phyloP scores from a whole-genome alignment of 768 basidiomycete species.

The Termitomyces eurrhizus region DNA sequence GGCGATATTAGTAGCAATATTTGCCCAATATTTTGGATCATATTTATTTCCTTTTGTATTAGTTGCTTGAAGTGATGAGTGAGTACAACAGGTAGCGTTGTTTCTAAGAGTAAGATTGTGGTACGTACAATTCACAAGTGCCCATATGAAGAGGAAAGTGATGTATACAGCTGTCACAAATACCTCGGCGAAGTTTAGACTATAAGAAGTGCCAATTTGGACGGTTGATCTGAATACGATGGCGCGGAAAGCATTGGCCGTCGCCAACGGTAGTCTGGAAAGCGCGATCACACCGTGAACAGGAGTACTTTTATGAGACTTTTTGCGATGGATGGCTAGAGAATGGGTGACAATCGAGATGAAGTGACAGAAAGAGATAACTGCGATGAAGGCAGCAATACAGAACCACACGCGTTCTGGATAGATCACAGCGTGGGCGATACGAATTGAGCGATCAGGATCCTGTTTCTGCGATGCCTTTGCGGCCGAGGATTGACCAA shows the following conservation, averaged over 20 bases:
- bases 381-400: slow-evolving; percentile 14
- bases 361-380: slow-evolving; percentile 11
- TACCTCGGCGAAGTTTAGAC: slow-evolving; percentile 33
- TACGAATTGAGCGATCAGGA: slow-evolving; percentile 6
- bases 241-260: slow-evolving; percentile 14
- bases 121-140: slow-evolving; percentile 17
- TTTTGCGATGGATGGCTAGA: background rate
- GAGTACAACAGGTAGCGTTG: background rate
- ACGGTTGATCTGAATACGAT: slow-evolving; percentile 20
- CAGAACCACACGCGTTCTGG: slow-evolving; percentile 18
- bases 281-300: slow-evolving; percentile 1
- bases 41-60: slow-evolving; percentile 26
- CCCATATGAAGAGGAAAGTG: slow-evolving; percentile 26
- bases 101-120: background rate
- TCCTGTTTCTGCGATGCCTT: slow-evolving; percentile 9
- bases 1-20: slow-evolving; percentile 41
- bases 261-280: slow-evolving; percentile 13
- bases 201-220: slow-evolving; percentile 24
- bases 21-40: slow-evolving; percentile 35
- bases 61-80: slow-evolving; percentile 23
- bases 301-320: background rate
- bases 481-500: background rate
- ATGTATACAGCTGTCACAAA: slow-evolving; percentile 32
- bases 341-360: background rate
- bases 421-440: slow-evolving; percentile 8